Percentiles rank a stretch among this genome's conserved stretches.
Evolutionary conservation across 306 rosid genomes (phyloP).

Genomic region (Corylus americana): DNA sequence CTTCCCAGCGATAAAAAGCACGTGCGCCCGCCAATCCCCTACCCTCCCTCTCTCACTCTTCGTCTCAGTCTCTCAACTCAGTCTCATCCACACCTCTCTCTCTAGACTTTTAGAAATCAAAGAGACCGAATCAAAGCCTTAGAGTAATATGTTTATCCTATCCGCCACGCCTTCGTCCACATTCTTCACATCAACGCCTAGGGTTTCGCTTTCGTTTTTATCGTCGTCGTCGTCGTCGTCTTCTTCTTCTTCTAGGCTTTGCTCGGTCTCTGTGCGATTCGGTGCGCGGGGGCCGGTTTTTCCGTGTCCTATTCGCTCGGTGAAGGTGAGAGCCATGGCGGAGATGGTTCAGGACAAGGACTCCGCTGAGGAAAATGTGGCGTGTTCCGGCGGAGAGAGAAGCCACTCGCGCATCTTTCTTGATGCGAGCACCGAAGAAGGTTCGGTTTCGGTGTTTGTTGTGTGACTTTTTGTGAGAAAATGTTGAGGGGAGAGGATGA

Average conservation of each 20-base stretch:
- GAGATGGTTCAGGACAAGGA: conserved; percentile 43
- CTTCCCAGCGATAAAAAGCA: background rate
- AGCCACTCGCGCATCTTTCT: conserved; percentile 49
- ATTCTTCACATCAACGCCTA: conserved; percentile 20
- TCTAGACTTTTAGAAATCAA: background rate
- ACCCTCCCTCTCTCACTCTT: background rate
- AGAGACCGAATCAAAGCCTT: background rate
- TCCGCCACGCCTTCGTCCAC: conserved; percentile 33
- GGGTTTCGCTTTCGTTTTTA: conserved; percentile 30
- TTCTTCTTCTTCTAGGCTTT: conserved; percentile 25
- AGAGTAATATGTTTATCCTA: conserved; percentile 40
- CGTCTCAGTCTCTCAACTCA: background rate
- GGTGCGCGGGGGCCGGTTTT: conserved; percentile 3
- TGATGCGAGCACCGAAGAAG: conserved; percentile 39
- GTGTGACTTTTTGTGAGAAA: background rate
- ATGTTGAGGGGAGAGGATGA: background rate
- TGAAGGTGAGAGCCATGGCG: conserved; percentile 41
- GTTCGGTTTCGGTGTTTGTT: conserved; percentile 22
- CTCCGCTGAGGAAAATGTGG: conserved; percentile 4
- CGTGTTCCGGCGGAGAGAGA: conserved; percentile 17
- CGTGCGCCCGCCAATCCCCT: background rate
- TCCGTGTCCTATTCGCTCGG: conserved; percentile 35
- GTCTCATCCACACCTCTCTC: background rate
- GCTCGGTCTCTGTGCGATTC: conserved; percentile 33
- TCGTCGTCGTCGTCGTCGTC: conserved; percentile 12